These are phyloP conservation scores for Aspergillus intermedius DNA, from an alignment of 2,329 filamentous ascomycete genomes.

Conservation along the genomic window DNA sequence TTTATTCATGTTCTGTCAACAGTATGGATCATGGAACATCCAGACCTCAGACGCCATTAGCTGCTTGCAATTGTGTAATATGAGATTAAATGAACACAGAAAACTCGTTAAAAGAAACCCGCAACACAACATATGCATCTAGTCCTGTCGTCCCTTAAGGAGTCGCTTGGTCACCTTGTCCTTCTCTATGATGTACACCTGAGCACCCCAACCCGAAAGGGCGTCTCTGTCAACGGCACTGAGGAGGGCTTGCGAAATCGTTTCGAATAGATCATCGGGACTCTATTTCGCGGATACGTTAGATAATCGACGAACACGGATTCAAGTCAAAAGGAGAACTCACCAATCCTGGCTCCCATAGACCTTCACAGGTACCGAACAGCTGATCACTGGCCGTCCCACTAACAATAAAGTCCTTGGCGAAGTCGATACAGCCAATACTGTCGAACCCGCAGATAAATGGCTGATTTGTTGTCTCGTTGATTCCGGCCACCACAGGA, in stretches of 20 bases:
- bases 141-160: conserved; percentile 96
- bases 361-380: conserved; percentile 95
- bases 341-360: conserved; percentile 97
- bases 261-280: conserved; percentile 95
- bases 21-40: conserved; percentile 13
- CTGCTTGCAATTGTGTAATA: conserved; percentile 9
- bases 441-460: conserved; percentile 99
- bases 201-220: conserved; percentile 93
- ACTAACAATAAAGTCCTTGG: conserved; percentile 97
- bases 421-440: conserved; percentile 98
- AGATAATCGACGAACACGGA: neutral
- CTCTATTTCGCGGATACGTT: conserved; percentile 47
- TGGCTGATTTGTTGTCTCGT: conserved; percentile 86
- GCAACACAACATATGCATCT: conserved; percentile 29
- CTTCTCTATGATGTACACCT: conserved; percentile 99
- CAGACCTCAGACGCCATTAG: conserved; percentile 23
- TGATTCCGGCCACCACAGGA: conserved; percentile 89
- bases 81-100: neutral
- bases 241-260: conserved; percentile 88
- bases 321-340: conserved; percentile 25
- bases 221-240: conserved; percentile 97
- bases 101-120: conserved; percentile 16
- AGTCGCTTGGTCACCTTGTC: conserved; percentile 99
- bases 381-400: conserved; percentile 95
- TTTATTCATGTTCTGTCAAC: neutral